Evolutionary conservation across 1,284 basidiomycete species (phyloP).

Genomic region (Cryptococcus floricola): DNA sequence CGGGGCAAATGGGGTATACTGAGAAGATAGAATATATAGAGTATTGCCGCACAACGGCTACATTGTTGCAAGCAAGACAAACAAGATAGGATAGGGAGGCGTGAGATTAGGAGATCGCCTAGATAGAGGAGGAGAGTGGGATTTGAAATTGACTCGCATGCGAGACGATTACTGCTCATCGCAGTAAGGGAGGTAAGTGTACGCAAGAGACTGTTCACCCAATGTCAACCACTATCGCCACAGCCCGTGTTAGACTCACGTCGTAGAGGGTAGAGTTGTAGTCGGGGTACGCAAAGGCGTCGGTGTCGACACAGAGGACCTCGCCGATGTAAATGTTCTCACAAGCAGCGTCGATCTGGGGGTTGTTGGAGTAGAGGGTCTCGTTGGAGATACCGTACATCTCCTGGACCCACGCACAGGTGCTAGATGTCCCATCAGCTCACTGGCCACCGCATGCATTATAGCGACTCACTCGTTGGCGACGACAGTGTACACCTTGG

Average conservation of each 20-base stretch:
- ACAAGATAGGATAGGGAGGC: too few species aligned
- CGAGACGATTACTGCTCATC: slow-evolving; percentile 15
- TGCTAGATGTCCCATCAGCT: slow-evolving; percentile 22
- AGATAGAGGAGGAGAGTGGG: too few species aligned
- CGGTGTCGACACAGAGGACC: slow-evolving; percentile 49
- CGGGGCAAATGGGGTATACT: too few species aligned
- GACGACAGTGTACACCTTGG: slow-evolving; percentile 47
- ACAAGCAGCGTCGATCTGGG: slow-evolving; percentile 47
- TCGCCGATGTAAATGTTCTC: slow-evolving; percentile 51
- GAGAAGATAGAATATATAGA: too few species aligned
- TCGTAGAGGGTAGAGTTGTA: slow-evolving; percentile 41
- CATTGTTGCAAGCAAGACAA: too few species aligned
- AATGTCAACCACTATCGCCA: not conserved
- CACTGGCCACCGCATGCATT: not conserved
- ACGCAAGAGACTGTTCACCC: slow-evolving; percentile 29
- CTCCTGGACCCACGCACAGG: slow-evolving; percentile 41
- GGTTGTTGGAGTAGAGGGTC: slow-evolving; percentile 49
- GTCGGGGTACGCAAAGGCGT: slow-evolving; percentile 38
- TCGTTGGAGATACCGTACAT: slow-evolving; percentile 41
- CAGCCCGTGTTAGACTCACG: slow-evolving; percentile 19
- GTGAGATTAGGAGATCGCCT: too few species aligned
- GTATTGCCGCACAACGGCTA: too few species aligned
- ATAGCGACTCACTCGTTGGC: slow-evolving; percentile 39
- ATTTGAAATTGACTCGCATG: too few species aligned
- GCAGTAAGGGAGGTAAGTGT: slow-evolving; percentile 43